Evolutionary conservation across 2,329 filamentous ascomycete genomes (phyloP).

Genomic region (Calonectria pauciramosa): DNA sequence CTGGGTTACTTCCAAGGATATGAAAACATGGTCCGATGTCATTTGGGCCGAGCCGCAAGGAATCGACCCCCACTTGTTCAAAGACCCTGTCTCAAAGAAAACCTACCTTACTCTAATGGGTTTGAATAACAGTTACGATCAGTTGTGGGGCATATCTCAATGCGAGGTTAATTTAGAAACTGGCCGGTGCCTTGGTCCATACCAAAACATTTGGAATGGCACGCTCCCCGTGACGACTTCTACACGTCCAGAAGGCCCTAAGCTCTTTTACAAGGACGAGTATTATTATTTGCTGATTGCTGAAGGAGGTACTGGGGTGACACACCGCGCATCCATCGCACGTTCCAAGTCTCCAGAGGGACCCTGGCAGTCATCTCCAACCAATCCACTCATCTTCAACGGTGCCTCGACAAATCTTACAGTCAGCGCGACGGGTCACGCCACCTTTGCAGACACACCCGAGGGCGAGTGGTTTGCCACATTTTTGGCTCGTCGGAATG

Average conservation of each 20-base stretch:
- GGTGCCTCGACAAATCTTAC: conserved; percentile 14
- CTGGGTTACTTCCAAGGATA: conserved; percentile 38
- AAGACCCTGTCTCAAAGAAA: conserved; percentile 32
- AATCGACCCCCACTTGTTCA: conserved; percentile 29
- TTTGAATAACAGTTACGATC: conserved; percentile 39
- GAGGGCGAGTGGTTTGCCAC: conserved; percentile 18
- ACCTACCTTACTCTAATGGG: conserved; percentile 40
- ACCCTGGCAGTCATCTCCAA: background rate
- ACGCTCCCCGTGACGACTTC: conserved; percentile 31
- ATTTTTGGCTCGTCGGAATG: conserved; percentile 16
- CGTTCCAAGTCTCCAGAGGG: conserved; percentile 6
- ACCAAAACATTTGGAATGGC: conserved; percentile 40
- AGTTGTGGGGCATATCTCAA: conserved; percentile 41
- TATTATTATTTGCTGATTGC: conserved; percentile 23
- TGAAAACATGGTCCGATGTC: conserved; percentile 29
- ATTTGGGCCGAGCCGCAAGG: conserved; percentile 28
- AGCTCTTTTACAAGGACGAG: conserved; percentile 26
- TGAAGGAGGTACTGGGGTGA: conserved; percentile 18
- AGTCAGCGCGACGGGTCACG: conserved; percentile 20
- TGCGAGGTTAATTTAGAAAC: conserved; percentile 38
- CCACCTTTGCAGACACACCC: conserved; percentile 5
- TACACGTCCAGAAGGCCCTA: conserved; percentile 36
- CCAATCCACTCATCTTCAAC: conserved; percentile 18
- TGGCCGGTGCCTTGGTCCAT: conserved; percentile 36
- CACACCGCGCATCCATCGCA: conserved; percentile 11